Base-by-base conservation (phyloP, 2,329 filamentous ascomycete genomes). In the Cladophialophora chaetospira region DNA sequence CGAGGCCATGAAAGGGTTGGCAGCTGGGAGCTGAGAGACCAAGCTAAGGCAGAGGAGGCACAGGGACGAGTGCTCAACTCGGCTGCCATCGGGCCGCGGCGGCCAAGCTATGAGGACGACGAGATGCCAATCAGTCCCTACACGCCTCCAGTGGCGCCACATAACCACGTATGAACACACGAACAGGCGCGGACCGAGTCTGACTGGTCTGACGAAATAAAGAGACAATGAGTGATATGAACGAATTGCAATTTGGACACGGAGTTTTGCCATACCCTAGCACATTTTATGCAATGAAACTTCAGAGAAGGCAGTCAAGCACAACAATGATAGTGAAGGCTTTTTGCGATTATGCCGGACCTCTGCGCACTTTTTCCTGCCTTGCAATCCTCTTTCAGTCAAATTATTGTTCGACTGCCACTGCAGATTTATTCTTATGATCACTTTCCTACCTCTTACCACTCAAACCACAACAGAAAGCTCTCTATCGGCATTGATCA, bases 21-120 rank as follows among this genome's bases (percentile, higher is more conserved):
- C 0, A 84, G 81, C 58, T 85, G 82, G 82, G 82, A 84, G 66
- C 68, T 84, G 69, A 73, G 74, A 51, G 53, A 62, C 23, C 40
- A 63, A 54, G 35, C 60, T 33, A 61, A 61, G 43, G 47, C 52
- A 36, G 52, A 61, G 25, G 60, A 61, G 15, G 53, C 55, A 25
- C 58, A 63, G 15, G 53, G 58, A 21, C 45, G 57, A 5, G 55
- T 55, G 13, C 38, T 64, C 40, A 49, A 38, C 15, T 33, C 61
- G 10, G 47, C 19, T 31, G 28, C 17, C 25, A 25, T 45, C 40
- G 42, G n/a, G 26, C 48, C 58, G 17, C 49, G 65, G 54, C 70
- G 72, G 63, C 72, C 70, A 49, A 79, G 77, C 60, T 76, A 78
- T 57, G 77, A 79, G 52, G 73, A 73, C 5, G 74, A 77, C 42